Conservation (phyloP, 768 basidiomycete species). For the Pulveroboletus sp. region DNA sequence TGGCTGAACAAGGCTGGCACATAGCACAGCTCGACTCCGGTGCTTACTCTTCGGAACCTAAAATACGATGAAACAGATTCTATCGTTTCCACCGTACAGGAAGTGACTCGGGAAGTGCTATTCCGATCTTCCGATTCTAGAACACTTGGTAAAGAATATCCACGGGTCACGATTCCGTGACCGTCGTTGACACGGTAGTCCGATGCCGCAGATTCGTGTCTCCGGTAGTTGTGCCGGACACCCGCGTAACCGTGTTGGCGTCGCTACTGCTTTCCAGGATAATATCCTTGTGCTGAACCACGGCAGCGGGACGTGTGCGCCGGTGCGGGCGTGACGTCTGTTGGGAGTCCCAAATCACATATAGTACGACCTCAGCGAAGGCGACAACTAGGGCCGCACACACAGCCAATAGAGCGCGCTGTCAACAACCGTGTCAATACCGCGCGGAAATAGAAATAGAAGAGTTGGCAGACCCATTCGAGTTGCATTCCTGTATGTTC, state of each 20-base stretch:
- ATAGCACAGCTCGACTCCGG: neutral
- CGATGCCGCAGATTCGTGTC: conserved; percentile 22
- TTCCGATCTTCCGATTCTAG: neutral
- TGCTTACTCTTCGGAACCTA: neutral
- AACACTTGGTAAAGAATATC: neutral
- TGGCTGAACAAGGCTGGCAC: neutral
- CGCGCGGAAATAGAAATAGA: neutral
- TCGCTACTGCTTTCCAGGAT: conserved; percentile 3
- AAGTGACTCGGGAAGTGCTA: neutral
- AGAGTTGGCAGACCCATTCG: conserved; percentile 64
- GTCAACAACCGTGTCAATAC: conserved; percentile 3
- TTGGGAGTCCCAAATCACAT: conserved; percentile 69
- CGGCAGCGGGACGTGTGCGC: conserved; percentile 2
- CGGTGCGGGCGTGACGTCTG: conserved; percentile 21
- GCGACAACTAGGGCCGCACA: conserved; percentile 65
- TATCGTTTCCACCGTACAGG: neutral
- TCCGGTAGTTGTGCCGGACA: conserved; percentile 21
- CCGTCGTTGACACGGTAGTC: neutral
- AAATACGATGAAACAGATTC: neutral
- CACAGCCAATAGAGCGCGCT: conserved; percentile 65
- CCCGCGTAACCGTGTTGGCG: conserved; percentile 7
- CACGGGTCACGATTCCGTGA: neutral
- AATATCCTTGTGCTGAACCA: conserved; percentile 4
- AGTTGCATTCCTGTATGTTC: conserved; percentile 59
- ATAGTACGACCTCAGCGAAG: conserved; percentile 64